phyloP scores from a whole-genome alignment of 768 basidiomycete species.

The Leccinellum albellum region DNA sequence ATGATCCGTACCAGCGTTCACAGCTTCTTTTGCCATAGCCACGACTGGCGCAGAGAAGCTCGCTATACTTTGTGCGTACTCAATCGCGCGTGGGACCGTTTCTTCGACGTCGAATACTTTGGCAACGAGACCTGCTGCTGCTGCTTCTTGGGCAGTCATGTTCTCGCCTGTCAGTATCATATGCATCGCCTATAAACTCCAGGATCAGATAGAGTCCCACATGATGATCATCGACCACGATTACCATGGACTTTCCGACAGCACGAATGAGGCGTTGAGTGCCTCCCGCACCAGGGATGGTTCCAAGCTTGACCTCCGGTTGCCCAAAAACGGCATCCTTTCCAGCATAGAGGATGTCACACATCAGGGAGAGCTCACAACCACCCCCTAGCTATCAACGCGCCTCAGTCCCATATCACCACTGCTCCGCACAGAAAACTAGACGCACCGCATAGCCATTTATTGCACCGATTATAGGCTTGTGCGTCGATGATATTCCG shows the following conservation, averaged over 20 bases:
- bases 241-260: conserved; percentile 71
- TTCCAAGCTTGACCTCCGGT: conserved; percentile 92
- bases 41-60: conserved; percentile 29
- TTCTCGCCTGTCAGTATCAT: conserved; percentile 49
- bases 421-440: neutral
- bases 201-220: neutral
- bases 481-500: conserved; percentile 54
- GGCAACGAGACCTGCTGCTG: conserved; percentile 44
- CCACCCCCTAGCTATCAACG: conserved; percentile 82
- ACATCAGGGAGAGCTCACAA: conserved; percentile 94
- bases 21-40: conserved; percentile 47
- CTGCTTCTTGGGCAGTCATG: conserved; percentile 45
- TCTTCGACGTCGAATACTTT: conserved; percentile 38
- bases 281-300: conserved; percentile 92
- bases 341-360: conserved; percentile 89
- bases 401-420: conserved; percentile 17
- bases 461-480: conserved; percentile 92
- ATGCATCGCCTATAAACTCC: conserved; percentile 45
- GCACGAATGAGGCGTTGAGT: conserved; percentile 84
- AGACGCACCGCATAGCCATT: conserved; percentile 76
- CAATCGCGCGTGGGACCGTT: conserved; percentile 44
- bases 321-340: conserved; percentile 89
- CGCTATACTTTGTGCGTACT: conserved; percentile 35
- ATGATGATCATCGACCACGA: neutral
- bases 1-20: conserved; percentile 38